These are phyloP conservation scores for Echeveria elegans DNA, from an alignment of 164 flowering plant species.

Conservation along the genomic window DNA sequence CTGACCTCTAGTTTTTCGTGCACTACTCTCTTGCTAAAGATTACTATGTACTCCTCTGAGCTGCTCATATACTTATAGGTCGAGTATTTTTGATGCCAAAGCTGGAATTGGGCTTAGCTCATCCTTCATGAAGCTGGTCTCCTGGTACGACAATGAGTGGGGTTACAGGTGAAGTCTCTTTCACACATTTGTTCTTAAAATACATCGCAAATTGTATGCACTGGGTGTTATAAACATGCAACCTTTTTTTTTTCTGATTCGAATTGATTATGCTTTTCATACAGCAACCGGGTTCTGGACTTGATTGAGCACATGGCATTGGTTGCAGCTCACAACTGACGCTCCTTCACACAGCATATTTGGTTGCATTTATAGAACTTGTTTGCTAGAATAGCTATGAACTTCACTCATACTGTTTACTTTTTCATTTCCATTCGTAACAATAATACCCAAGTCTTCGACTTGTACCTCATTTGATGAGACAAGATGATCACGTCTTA, in stretches of 20 bases:
- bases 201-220: too few relatives aligned
- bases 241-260: too few relatives aligned
- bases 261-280: too few relatives aligned
- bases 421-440: not conserved
- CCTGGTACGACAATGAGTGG: slow-evolving; percentile 99
- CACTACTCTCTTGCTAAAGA: not conserved
- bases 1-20: not conserved
- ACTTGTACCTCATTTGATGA: not conserved
- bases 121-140: slow-evolving; percentile 80
- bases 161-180: slow-evolving; percentile 73
- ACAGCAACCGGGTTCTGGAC: slow-evolving; percentile 72
- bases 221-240: too few relatives aligned
- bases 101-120: slow-evolving; percentile 86
- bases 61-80: slow-evolving; percentile 30
- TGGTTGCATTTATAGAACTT: not conserved
- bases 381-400: not conserved
- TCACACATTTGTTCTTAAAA: not conserved
- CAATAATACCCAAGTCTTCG: not conserved
- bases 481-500: too few relatives aligned
- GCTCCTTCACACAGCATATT: not conserved
- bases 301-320: slow-evolving; percentile 71
- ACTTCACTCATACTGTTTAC: not conserved
- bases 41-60: not conserved
- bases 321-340: slow-evolving; percentile 31
- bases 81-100: slow-evolving; percentile 92